Conservation (phyloP, 192 early-diverging fungal species). For the Coemansia sp. region DNA sequence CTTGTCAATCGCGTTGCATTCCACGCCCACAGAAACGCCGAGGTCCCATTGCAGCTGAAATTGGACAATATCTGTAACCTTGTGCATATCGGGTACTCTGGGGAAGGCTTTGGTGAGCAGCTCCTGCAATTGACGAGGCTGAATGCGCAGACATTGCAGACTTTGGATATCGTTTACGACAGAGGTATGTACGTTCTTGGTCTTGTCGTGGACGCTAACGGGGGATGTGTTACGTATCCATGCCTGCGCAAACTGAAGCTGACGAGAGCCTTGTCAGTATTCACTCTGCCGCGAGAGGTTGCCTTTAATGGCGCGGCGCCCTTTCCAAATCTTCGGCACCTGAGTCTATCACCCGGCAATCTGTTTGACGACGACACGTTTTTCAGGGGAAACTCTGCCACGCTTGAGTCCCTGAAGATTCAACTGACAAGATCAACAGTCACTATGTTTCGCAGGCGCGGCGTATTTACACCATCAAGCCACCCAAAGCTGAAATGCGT, state of each 20-base stretch:
- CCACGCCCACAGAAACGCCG: neutral
- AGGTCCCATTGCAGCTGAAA: neutral
- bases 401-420: neutral
- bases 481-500: neutral
- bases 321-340: neutral
- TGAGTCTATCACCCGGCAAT: neutral
- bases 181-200: neutral
- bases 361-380: neutral
- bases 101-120: neutral
- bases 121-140: neutral
- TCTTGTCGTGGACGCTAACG: neutral
- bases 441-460: neutral
- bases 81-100: neutral
- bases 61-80: neutral
- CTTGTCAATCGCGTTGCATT: neutral
- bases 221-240: neutral
- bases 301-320: neutral
- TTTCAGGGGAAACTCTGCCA: neutral
- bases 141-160: neutral
- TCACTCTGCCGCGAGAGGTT: neutral
- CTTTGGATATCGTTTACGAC: neutral
- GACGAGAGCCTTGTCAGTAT: neutral
- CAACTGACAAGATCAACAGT: neutral
- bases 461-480: neutral
- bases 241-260: neutral